These are phyloP conservation scores for Ophiostoma piceae DNA, from an alignment of 2,329 filamentous ascomycete genomes.

Conservation along the genomic window DNA sequence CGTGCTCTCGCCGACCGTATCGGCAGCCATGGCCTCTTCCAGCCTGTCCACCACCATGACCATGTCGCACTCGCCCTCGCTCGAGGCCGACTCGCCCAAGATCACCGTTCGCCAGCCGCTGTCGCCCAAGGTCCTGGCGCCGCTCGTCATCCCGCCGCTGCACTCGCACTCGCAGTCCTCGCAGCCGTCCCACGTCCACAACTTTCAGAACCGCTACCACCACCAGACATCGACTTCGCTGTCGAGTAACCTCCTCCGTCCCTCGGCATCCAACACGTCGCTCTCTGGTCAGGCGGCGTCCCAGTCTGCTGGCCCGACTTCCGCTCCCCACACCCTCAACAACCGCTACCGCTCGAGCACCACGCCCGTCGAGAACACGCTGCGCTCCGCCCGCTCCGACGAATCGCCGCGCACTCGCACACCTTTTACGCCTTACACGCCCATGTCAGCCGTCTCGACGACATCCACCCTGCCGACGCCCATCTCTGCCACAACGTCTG, in stretches of 20 bases:
- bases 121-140: slow-evolving; percentile 51
- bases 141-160: slow-evolving; percentile 50
- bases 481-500: slow-evolving; percentile 34
- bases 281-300: slow-evolving; percentile 32
- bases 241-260: slow-evolving; percentile 28
- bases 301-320: not conserved
- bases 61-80: slow-evolving; percentile 3
- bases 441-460: slow-evolving; percentile 32
- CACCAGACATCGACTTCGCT: slow-evolving; percentile 23
- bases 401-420: slow-evolving; percentile 44
- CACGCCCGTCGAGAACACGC: slow-evolving; percentile 39
- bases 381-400: slow-evolving; percentile 41
- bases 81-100: not conserved
- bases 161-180: not conserved
- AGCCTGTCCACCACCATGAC: not conserved
- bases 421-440: slow-evolving; percentile 44
- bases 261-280: slow-evolving; percentile 33
- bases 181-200: not conserved
- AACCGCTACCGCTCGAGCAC: slow-evolving; percentile 45
- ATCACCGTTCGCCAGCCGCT: slow-evolving; percentile 35
- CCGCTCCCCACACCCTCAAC: slow-evolving; percentile 25
- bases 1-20: slow-evolving; percentile 22
- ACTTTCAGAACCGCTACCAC: slow-evolving; percentile 3
- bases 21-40: slow-evolving; percentile 10
- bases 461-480: slow-evolving; percentile 45